Percentiles rank a stretch among this genome's conserved stretches.
phyloP scores from a whole-genome alignment of 306 rosid species.

The Quercus berberidifolia region DNA sequence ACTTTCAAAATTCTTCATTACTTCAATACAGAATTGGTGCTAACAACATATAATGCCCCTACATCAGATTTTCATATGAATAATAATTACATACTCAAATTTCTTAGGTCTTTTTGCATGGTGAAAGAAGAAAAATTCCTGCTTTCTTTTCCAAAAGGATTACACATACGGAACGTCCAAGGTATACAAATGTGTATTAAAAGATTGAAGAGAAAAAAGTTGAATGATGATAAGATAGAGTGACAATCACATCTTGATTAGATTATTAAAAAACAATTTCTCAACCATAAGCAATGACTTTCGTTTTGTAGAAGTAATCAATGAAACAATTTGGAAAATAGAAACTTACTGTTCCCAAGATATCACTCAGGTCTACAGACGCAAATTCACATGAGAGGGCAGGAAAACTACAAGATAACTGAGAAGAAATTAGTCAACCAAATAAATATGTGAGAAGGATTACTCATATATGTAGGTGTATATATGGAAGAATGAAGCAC shows the following conservation, averaged over 20 bases:
- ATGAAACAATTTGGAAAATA: conserved; percentile 21
- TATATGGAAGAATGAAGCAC: background rate
- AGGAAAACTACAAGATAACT: conserved; percentile 70
- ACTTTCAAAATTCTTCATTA: background rate
- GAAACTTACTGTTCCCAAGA: conserved; percentile 96
- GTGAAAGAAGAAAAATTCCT: background rate
- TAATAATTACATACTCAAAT: background rate
- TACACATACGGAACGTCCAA: background rate
- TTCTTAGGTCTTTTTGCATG: background rate
- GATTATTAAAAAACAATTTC: background rate
- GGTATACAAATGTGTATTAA: background rate
- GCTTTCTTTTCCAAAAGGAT: background rate
- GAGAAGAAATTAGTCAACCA: conserved; percentile 26
- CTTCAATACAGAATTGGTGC: background rate
- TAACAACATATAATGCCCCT: background rate
- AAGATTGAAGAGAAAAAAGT: background rate
- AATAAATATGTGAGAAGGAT: conserved; percentile 4
- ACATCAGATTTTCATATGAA: background rate
- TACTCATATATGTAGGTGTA: background rate
- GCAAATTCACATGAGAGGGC: conserved; percentile 97
- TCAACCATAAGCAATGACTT: background rate
- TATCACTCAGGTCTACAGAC: conserved; percentile 83
- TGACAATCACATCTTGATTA: background rate
- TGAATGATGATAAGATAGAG: background rate
- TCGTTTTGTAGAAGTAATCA: conserved; percentile 4